Evolutionary conservation across 768 basidiomycete genomes (phyloP).

Genomic region (Cyclocybe aegerita): DNA sequence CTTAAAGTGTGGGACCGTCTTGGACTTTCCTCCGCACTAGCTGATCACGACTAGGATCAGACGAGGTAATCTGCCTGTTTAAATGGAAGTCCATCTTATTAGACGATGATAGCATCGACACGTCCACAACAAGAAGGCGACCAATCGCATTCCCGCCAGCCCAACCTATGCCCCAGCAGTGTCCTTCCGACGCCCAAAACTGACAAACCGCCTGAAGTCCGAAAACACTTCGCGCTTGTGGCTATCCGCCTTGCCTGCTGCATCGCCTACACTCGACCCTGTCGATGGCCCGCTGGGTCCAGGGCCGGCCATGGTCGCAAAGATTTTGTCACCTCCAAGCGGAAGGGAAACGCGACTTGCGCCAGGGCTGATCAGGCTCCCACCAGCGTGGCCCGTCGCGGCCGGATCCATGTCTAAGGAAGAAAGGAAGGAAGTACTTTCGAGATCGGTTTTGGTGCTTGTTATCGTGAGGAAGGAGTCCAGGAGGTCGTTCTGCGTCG

Average conservation of each 20-base stretch:
- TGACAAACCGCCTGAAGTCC: slow-evolving; percentile 85
- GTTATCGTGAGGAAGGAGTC: slow-evolving; percentile 92
- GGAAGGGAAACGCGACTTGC: slow-evolving; percentile 62
- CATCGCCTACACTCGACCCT: slow-evolving; percentile 50
- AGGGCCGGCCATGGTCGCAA: slow-evolving; percentile 62
- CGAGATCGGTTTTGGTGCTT: slow-evolving; percentile 86
- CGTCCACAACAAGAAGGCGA: too few relatives aligned
- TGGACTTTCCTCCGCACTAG: too few relatives aligned
- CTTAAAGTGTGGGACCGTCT: too few relatives aligned
- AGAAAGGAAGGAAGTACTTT: slow-evolving; percentile 89
- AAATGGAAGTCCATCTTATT: too few relatives aligned
- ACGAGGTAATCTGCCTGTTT: too few relatives aligned
- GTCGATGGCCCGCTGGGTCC: slow-evolving; percentile 58
- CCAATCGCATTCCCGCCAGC: too few relatives aligned
- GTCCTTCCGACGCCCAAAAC: slow-evolving; percentile 83
- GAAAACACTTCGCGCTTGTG: slow-evolving; percentile 82
- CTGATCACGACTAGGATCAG: too few relatives aligned
- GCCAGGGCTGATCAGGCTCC: slow-evolving; percentile 64
- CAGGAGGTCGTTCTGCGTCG: slow-evolving; percentile 84
- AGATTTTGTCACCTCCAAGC: slow-evolving; percentile 53
- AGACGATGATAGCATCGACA: too few relatives aligned
- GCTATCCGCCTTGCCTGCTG: slow-evolving; percentile 38
- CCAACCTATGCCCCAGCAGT: slow-evolving; percentile 22
- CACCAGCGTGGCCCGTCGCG: slow-evolving; percentile 40
- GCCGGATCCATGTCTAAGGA: slow-evolving; percentile 95